Conservation (phyloP, 768 basidiomycete genomes). For the Pisolithus marmoratus region DNA sequence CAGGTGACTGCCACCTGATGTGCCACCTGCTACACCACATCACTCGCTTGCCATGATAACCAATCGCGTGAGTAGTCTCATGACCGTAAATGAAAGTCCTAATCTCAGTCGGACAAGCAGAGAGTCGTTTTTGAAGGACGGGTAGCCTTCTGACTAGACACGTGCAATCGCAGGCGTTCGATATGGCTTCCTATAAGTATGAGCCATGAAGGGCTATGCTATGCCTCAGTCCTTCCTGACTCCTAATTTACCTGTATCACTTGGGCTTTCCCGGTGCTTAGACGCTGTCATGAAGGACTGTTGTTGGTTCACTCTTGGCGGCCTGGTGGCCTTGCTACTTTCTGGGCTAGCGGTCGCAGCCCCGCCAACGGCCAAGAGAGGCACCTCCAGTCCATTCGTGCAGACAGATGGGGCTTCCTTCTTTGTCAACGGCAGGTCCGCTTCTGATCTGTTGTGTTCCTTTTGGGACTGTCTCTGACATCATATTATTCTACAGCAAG, state of each 20-base stretch:
- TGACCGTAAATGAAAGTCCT: too few relatives aligned
- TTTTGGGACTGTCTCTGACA: slow-evolving; percentile 12
- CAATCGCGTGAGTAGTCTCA: too few relatives aligned
- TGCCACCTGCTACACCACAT: too few relatives aligned
- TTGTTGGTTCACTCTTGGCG: slow-evolving; percentile 20
- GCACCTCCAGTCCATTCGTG: slow-evolving; percentile 41
- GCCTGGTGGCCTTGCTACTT: slow-evolving; percentile 28
- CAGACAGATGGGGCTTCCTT: slow-evolving; percentile 41
- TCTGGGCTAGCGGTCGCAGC: slow-evolving; percentile 24
- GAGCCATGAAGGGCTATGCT: not conserved
- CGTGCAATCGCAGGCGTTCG: slow-evolving; percentile 1
- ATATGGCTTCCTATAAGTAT: slow-evolving; percentile 13
- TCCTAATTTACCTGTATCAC: slow-evolving; percentile 1
- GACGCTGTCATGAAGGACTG: slow-evolving; percentile 31
- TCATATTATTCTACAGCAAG: slow-evolving; percentile 28
- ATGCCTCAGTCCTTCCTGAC: not conserved
- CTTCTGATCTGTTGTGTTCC: not conserved
- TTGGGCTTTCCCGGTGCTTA: not conserved
- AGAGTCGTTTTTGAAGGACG: too few relatives aligned
- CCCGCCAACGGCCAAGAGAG: slow-evolving; percentile 29
- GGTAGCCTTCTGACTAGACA: too few relatives aligned
- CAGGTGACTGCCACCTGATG: too few relatives aligned
- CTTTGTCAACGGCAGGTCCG: slow-evolving; percentile 49
- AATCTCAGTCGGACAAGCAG: too few relatives aligned
- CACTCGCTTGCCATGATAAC: too few relatives aligned